phyloP scores from a whole-genome alignment of 2,329 filamentous ascomycete species.

The Diaporthe helianthi region DNA sequence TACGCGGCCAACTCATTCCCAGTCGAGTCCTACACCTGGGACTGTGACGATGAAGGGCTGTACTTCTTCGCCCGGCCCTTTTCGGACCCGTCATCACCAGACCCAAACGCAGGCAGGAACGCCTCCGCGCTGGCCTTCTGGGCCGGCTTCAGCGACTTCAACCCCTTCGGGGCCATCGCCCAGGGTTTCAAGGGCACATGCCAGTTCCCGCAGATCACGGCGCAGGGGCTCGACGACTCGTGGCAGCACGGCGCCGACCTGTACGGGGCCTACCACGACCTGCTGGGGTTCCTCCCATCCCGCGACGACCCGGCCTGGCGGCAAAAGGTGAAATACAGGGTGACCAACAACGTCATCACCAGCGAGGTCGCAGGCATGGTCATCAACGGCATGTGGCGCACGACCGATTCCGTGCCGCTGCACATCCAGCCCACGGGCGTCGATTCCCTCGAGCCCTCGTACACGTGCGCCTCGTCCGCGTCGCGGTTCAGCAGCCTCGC shows the following conservation, averaged over 20 bases:
- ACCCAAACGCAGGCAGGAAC: slow-evolving; percentile 29
- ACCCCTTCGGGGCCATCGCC: slow-evolving; percentile 65
- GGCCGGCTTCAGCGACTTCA: slow-evolving; percentile 64
- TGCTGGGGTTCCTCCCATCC: slow-evolving; percentile 71
- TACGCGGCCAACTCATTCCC: slow-evolving; percentile 82
- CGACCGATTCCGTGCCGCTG: slow-evolving; percentile 52
- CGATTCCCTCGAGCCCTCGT: slow-evolving; percentile 78
- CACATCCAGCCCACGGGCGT: slow-evolving; percentile 61
- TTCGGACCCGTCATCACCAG: slow-evolving; percentile 29
- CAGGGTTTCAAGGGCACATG: slow-evolving; percentile 76
- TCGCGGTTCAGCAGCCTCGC: slow-evolving; percentile 53
- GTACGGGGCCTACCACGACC: slow-evolving; percentile 75
- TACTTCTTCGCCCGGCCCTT: slow-evolving; percentile 73
- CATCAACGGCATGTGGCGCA: slow-evolving; percentile 71
- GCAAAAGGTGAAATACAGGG: slow-evolving; percentile 66
- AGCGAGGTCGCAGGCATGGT: slow-evolving; percentile 81
- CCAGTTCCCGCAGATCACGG: slow-evolving; percentile 82
- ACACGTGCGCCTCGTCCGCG: slow-evolving; percentile 65
- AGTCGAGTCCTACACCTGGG: slow-evolving; percentile 73
- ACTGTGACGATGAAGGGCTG: slow-evolving; percentile 73
- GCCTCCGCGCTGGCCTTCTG: slow-evolving; percentile 67
- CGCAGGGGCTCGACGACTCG: slow-evolving; percentile 74
- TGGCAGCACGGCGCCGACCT: slow-evolving; percentile 80
- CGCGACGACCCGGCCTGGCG: slow-evolving; percentile 50
- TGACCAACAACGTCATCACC: slow-evolving; percentile 85